Evolutionary conservation across 257 asterid genomes (phyloP), one percentile per base, ranked within the genome.

Genomic region (Solanum infundibuliforme): DNA sequence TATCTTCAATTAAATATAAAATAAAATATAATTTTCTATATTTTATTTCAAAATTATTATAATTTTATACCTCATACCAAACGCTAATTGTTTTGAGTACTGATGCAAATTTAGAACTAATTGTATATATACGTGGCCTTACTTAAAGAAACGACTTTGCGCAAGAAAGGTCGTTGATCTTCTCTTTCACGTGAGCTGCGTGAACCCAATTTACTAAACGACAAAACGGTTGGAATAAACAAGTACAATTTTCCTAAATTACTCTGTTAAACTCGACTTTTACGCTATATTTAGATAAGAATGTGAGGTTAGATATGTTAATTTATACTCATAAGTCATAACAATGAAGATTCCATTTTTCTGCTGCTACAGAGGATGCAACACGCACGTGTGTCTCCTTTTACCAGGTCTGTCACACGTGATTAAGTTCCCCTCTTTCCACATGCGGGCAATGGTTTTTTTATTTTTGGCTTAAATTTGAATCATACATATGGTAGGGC

Each of bases 301-400:
- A 52, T 14, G 71, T 32, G 32, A 81, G 73, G 89, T 38, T 29
- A 68, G 86, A 85, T 82, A 52, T 66, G 83, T 13, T 86, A 83
- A 48, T 82, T 83, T 72, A 66, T 68, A 21, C 16, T 20, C 46
- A 27, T 34, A 74, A 21, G 12, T 20, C 46, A 27, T 34, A 74
- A 60, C 68, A 74, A 46, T 46, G 8, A 58, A 89, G 90, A 86
- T 88, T 82, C 85, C 68, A 10, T 39, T 62, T 85, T 66, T 85
- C 81, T 91, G 93, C 88, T 88, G 84, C 91, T 16, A 85, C 77
- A 48, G 79, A 89, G 91, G 93, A 89, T 39, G 88, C 94, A 93
- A 88, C 34, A 66, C 91, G 86, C 96, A 91, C 93, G 93, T 93
- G 94, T 90, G 94, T 90, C 91, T 86, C 91, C 84, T 83, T 88